A percentile compares a stretch with the other conserved stretches of the same genome.
Evolutionary conservation across 805 yeast genomes (phyloP).

Genomic region (Sugiyamaella marilandica): DNA sequence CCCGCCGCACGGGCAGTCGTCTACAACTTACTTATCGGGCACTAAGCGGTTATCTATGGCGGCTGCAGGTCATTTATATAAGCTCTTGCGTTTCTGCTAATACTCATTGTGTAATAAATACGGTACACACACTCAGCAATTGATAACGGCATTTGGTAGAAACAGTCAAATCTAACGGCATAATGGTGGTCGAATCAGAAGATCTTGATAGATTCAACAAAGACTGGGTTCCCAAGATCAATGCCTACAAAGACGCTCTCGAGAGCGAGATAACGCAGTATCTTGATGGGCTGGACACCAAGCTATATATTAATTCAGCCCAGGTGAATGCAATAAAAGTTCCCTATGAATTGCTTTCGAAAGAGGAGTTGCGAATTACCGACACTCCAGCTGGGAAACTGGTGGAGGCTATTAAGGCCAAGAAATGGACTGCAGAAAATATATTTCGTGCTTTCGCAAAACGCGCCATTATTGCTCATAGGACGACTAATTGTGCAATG

Average conservation of each 20-base stretch:
- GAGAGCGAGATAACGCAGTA: not conserved
- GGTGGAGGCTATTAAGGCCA: slow-evolving; percentile 4
- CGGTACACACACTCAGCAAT: too few species aligned
- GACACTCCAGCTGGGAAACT: not conserved
- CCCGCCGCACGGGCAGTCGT: not conserved
- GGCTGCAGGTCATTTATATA: not conserved
- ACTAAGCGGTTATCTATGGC: slow-evolving; percentile 2
- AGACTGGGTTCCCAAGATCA: slow-evolving; percentile 1
- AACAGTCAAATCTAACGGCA: not conserved
- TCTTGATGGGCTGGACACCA: not conserved
- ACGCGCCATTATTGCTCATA: slow-evolving; percentile 56
- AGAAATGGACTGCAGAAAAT: slow-evolving; percentile 22
- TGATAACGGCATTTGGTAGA: too few species aligned
- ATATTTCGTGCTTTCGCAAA: slow-evolving; percentile 53
- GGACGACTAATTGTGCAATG: slow-evolving; percentile 37
- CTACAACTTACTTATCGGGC: slow-evolving; percentile 1
- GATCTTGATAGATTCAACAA: not conserved
- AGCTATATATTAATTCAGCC: not conserved
- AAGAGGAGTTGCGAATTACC: not conserved
- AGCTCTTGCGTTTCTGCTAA: too few species aligned
- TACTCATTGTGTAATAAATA: too few species aligned
- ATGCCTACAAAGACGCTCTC: not conserved
- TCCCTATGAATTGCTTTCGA: not conserved
- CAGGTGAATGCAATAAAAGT: not conserved
- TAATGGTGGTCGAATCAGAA: not conserved